Evolutionary conservation across 2,329 filamentous ascomycete genomes (phyloP).

Genomic region (Fusarium multiceps): DNA sequence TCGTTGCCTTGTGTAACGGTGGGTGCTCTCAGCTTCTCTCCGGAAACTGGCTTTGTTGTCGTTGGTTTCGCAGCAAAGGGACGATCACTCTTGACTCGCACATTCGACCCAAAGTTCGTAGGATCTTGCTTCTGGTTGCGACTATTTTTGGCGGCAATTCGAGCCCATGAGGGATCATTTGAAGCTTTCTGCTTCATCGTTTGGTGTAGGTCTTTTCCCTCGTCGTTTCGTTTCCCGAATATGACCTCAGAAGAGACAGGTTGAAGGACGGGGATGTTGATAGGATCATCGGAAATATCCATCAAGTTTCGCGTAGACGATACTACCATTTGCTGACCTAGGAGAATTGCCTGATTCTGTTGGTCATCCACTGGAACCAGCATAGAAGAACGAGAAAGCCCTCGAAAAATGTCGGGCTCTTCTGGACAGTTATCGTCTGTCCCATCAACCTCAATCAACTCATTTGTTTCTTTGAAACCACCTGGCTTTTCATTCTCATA

Average conservation of each 20-base stretch:
- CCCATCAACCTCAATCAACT: neutral
- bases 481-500: neutral
- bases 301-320: constrained; percentile 19
- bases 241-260: neutral
- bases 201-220: constrained; percentile 16
- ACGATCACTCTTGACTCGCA: neutral
- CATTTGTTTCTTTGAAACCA: neutral
- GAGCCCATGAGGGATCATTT: constrained; percentile 14
- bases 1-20: neutral
- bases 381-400: neutral
- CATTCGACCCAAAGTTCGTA: constrained; percentile 18
- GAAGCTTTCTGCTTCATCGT: constrained; percentile 43
- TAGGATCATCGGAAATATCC: constrained; percentile 21
- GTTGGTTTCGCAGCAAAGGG: neutral
- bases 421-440: neutral
- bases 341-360: neutral
- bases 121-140: constrained; percentile 3
- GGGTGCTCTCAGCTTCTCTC: constrained; percentile 1
- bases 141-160: constrained; percentile 10
- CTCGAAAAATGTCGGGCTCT: constrained; percentile 2
- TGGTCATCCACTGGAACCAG: neutral
- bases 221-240: constrained; percentile 24
- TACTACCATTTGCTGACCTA: neutral
- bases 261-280: constrained; percentile 18
- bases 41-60: neutral